These are phyloP conservation scores for Picea glauca DNA, from an alignment of 75 land plant genomes.

Conservation along the genomic window DNA sequence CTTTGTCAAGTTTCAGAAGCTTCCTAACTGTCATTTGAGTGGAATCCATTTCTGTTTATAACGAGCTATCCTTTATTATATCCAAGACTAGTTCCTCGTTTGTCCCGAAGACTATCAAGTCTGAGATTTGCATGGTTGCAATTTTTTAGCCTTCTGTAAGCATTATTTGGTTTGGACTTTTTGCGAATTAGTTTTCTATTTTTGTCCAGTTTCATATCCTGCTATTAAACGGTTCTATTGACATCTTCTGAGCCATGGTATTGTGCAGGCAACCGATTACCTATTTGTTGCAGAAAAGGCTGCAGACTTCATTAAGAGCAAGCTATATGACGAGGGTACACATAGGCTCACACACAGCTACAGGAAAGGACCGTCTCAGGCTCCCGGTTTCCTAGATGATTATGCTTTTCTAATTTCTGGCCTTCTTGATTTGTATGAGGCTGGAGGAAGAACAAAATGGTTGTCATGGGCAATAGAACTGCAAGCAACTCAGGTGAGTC, in stretches of 20 bases:
- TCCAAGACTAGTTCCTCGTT: neutral
- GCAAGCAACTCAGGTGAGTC: conserved; percentile 74
- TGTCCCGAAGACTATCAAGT: neutral
- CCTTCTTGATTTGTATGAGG: conserved; percentile 85
- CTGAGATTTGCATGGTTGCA: neutral
- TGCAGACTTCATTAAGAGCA: conserved; percentile 62
- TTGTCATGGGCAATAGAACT: conserved; percentile 89
- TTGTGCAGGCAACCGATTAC: conserved; percentile 74
- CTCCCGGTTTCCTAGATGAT: conserved; percentile 97
- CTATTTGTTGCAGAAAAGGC: conserved; percentile 73
- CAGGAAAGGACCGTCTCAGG: conserved; percentile 84
- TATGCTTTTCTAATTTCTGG: conserved; percentile 96
- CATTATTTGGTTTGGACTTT: neutral
- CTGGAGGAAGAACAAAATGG: conserved; percentile 73
- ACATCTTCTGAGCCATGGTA: no score
- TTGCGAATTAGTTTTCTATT: no score
- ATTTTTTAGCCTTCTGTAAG: neutral
- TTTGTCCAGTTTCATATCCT: no score
- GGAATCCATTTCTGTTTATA: no score
- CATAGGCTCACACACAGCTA: conserved; percentile 76
- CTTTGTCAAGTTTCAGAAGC: no score
- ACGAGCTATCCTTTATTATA: no score
- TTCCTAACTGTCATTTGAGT: no score
- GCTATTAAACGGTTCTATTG: no score
- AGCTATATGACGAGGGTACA: conserved; percentile 62